Conservation (phyloP, 23 red algal genomes). For the Gracilaria gracilis region DNA sequence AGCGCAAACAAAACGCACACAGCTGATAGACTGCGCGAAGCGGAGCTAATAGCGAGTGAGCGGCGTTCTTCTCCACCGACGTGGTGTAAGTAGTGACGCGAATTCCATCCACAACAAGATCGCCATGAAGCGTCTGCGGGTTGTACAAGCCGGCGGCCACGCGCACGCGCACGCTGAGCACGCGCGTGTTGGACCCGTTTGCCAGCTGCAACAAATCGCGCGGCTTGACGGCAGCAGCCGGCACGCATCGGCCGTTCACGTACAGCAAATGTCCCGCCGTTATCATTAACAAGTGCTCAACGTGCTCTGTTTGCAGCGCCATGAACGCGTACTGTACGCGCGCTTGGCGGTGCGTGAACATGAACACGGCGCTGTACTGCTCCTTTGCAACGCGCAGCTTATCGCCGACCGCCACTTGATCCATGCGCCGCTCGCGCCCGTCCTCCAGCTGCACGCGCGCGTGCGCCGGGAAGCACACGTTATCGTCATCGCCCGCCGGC, state of each 20-base stretch:
- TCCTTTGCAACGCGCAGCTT: conserved; percentile 4
- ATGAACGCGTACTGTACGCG: conserved; percentile 15
- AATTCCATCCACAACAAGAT: conserved; percentile 52
- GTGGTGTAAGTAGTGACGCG: conserved; percentile 52
- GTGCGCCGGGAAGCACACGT: conserved; percentile 25
- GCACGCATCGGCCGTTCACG: conserved; percentile 9
- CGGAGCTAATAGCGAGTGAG: conserved; percentile 46
- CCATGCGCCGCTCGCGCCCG: conserved; percentile 3
- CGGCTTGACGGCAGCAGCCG: not conserved
- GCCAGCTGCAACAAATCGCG: conserved; percentile 32
- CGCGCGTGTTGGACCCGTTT: not conserved
- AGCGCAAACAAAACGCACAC: not conserved
- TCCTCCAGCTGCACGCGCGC: not conserved
- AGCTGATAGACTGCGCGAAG: conserved; percentile 7
- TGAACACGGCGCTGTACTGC: conserved; percentile 49
- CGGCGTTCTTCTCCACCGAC: not conserved
- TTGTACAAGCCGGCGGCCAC: conserved; percentile 34
- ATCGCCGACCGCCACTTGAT: conserved; percentile 43
- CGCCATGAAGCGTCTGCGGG: conserved; percentile 64
- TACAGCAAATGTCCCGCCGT: conserved; percentile 62
- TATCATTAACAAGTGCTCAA: not conserved
- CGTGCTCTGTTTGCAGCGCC: not conserved
- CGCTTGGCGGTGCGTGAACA: conserved; percentile 49
- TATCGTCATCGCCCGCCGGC: not conserved
- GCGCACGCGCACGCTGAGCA: not conserved